Evolutionary conservation across 352 stramenopile genomes (phyloP), one percentile per base, ranked within the genome.

Genomic region (Phytopythium montanum): DNA sequence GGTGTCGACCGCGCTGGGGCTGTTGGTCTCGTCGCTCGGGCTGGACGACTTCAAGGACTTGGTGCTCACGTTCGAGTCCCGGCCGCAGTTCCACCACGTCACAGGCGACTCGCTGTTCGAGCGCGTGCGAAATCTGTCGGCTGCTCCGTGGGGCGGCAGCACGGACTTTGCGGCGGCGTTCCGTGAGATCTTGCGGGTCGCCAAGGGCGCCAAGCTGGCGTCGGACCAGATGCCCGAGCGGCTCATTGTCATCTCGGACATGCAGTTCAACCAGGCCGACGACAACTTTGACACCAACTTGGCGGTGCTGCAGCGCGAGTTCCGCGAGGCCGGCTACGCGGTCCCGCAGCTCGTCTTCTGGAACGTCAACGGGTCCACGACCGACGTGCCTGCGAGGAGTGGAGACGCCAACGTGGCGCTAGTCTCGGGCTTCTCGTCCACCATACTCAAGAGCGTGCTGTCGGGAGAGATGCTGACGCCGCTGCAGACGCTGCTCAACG

Each of bases 221-320:
- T 10, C 31, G 1, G 66, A 86, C 0, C 68, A 88, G 36, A 79
- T 92, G 60, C 87, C 83, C 6, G 54, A 79, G 31, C 66, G 64
- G 1, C 62, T 96, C 23, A 81, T 94, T 46, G 82, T 96, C 19
- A 72, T 96, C 57, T 89, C 79, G 12, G 85, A 94, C 62, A 95
- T 96, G 87, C 82, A 90, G 68, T 93, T 93, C 46, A 60, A 95
- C 62, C 8, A 33, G 9, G 81, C 82, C 0, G 60, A 76, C 48
- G 16, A 23, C 34, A 69, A 72, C 48, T 81, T 71, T 31, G 65
- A 80, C 64, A 76, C 69, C 19, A 80, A 78, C 64, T 76, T 75
- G 60, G 41, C 65, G 26, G 64, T 69, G 58, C 67, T 81, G 16
- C 67, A 73, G 62, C 60, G 41, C 21, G 70, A 78, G 53, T 85